Percentiles rank a stretch among this genome's conserved stretches.
Evolutionary conservation across 345 rosid species (phyloP).

Genomic region (Rhodamnia rubescens): DNA sequence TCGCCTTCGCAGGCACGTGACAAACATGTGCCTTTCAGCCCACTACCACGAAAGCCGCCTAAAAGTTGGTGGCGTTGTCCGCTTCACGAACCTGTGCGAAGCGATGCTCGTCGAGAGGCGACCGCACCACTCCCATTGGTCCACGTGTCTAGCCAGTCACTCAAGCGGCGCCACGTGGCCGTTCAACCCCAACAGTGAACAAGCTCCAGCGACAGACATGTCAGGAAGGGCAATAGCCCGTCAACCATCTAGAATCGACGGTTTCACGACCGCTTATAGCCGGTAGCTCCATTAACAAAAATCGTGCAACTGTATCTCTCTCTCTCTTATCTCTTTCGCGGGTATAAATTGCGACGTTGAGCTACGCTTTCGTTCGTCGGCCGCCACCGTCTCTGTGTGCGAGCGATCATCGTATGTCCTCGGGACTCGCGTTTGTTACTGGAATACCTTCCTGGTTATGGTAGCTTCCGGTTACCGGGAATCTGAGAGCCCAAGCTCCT

Average conservation of each 20-base stretch:
- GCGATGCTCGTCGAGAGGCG: background rate
- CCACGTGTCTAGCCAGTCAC: background rate
- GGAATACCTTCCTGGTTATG: conserved; percentile 33
- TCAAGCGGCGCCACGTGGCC: background rate
- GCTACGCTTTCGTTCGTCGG: background rate
- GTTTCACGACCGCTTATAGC: background rate
- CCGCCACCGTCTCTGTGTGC: background rate
- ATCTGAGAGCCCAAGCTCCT: conserved; percentile 41
- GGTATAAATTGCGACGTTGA: background rate
- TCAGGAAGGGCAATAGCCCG: background rate
- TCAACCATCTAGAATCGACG: rapidly evolving
- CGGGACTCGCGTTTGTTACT: conserved; percentile 1
- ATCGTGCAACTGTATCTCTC: background rate
- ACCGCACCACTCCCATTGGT: background rate
- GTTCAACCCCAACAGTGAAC: background rate
- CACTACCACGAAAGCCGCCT: background rate
- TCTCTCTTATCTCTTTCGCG: background rate
- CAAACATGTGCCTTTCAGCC: background rate
- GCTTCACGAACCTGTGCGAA: background rate
- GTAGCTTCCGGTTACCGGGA: conserved; percentile 22
- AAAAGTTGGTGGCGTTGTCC: background rate
- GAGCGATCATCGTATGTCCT: background rate
- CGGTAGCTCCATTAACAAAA: background rate
- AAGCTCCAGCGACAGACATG: background rate
- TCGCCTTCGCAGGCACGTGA: background rate